These are phyloP conservation scores for Wickerhamiella lipophila DNA, from an alignment of 805 yeast genomes.

Conservation along the genomic window DNA sequence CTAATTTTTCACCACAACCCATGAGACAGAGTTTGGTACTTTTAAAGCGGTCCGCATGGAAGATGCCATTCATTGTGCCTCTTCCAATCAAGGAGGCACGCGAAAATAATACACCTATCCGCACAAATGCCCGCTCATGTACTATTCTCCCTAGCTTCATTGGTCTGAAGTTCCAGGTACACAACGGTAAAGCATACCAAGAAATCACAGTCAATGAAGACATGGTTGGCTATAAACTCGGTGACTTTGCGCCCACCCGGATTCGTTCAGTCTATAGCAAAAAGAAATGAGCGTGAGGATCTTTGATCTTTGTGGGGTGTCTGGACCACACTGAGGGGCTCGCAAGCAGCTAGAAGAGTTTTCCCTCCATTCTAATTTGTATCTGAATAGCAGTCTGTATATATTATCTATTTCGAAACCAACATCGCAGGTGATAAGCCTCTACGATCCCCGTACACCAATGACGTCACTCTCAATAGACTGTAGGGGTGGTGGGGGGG, in stretches of 20 bases:
- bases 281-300: constrained; percentile 15
- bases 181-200: constrained; percentile 90
- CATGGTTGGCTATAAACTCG: constrained; percentile 92
- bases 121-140: constrained; percentile 93
- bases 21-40: constrained; percentile 28
- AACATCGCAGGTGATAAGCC: no score
- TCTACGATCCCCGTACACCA: background rate
- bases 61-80: constrained; percentile 83
- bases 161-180: constrained; percentile 87
- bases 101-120: constrained; percentile 67
- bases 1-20: background rate
- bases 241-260: constrained; percentile 92
- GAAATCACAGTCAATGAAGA: constrained; percentile 78
- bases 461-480: background rate
- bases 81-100: constrained; percentile 82
- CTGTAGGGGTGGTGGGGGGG: no score
- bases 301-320: no score
- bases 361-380: background rate
- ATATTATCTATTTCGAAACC: background rate
- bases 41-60: constrained; percentile 34
- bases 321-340: no score
- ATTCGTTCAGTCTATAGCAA: constrained; percentile 68
- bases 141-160: constrained; percentile 93
- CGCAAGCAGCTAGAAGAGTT: no score
- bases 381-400: background rate